Base-by-base conservation (phyloP, 441 rosid species). In the Capsella rubella region DNA sequence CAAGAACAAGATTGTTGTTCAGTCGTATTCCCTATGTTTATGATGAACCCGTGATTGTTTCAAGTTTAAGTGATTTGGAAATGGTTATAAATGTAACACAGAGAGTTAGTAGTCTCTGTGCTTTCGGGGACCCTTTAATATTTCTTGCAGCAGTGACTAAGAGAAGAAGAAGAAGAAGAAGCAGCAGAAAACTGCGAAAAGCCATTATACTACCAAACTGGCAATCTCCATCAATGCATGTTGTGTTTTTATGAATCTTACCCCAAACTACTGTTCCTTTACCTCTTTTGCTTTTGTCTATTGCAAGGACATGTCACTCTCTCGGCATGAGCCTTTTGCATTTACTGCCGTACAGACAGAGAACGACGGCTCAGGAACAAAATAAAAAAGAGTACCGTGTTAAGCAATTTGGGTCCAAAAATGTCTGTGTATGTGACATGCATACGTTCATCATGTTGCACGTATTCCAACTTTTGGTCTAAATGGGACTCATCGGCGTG, bases 251-350 rank as follows among this genome's bases (percentile, higher is more conserved):
- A 28, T 59, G 59, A 61, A 51, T 43, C 64, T 43, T 63, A 72
- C 55, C 37, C 64, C 0, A 53, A 31, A 9, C 45, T 13, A 56
- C 72, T 47, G 66, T 57, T 47, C 31, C 52, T 73, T 64, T 18
- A 37, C 67, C 59, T 42, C 15, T 57, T 43, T 75, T 59, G 69
- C 56, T 61, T 61, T 56, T 15, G 42, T 39, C 72, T 57, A 45
- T 50, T 8, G 11, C 53, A 67, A 74, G 59, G 70, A 54, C 5
- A 27, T 42, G 79, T 75, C 74, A 53, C 14, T 51, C 54, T 45
- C 64, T 57, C 66, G 64, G 74, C 74, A 60, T 68, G 74, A 68
- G 57, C 64, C 74, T 68, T 61, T 35, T 68, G 74, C 73, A 74
- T 74, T 67, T 58, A 74, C 67, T 66, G 51, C 42, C 35, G 73